A percentile compares a stretch with the other conserved stretches of the same genome.
phyloP scores from a whole-genome alignment of 441 rosid species.

The Pelargonium citronellum region DNA sequence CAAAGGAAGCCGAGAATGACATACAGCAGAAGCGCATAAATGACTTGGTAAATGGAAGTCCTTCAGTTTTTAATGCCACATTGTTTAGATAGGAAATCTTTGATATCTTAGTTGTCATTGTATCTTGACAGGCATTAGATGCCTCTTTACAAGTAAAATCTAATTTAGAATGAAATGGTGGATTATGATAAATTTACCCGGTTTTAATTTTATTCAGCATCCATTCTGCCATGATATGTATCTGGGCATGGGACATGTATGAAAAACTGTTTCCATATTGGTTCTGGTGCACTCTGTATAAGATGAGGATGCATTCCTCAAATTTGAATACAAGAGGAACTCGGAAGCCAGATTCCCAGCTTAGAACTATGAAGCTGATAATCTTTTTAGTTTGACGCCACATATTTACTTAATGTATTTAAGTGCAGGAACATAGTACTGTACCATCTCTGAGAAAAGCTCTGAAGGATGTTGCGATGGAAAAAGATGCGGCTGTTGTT shows the following conservation, averaged over 20 bases:
- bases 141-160: neutral
- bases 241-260: no score
- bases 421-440: constrained; percentile 67
- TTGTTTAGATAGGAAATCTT: neutral
- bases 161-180: neutral
- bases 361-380: neutral
- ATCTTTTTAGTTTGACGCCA: neutral
- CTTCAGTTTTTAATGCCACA: neutral
- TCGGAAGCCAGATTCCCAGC: neutral
- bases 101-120: neutral
- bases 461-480: constrained; percentile 89
- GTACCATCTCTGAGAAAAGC: constrained; percentile 94
- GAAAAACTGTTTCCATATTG: no score
- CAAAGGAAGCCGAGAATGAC: constrained; percentile 53
- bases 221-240: no score
- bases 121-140: neutral
- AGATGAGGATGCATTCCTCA: no score
- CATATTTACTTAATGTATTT: neutral
- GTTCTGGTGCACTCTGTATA: no score
- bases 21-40: constrained; percentile 50
- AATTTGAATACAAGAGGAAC: no score
- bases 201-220: no score
- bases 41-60: constrained; percentile 47
- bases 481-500: constrained; percentile 98
- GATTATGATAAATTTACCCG: no score